A percentile compares a stretch with the other conserved stretches of the same genome.
Evolutionary conservation across 441 rosid genomes (phyloP).

Genomic region (Raphanus hybrid): DNA sequence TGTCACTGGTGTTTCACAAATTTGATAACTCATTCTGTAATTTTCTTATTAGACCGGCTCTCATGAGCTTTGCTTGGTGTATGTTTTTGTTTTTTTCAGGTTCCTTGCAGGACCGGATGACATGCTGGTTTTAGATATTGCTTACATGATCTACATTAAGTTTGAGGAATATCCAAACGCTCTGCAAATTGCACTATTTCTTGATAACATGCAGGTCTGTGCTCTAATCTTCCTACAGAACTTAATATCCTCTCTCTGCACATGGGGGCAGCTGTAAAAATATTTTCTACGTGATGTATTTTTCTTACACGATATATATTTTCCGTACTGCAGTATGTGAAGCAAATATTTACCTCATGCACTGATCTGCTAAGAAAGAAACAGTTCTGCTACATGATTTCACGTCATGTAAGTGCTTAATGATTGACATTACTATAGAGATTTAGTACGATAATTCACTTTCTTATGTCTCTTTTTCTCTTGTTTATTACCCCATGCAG

Average conservation of each 20-base stretch:
- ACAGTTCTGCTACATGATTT: slow-evolving; percentile 90
- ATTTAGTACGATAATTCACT: slow-evolving; percentile 1
- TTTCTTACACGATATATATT: slow-evolving; percentile 36
- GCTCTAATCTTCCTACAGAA: slow-evolving; percentile 24
- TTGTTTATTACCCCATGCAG: slow-evolving; percentile 47
- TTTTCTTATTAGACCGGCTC: slow-evolving; percentile 5
- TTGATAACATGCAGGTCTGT: slow-evolving; percentile 85
- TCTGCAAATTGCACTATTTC: slow-evolving; percentile 85
- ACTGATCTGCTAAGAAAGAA: slow-evolving; percentile 65
- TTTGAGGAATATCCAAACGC: slow-evolving; percentile 82
- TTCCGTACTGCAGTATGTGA: slow-evolving; percentile 70
- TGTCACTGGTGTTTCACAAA: slow-evolving; percentile 4
- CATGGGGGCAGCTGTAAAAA: slow-evolving; percentile 16
- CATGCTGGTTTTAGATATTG: slow-evolving; percentile 73
- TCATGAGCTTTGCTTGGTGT: slow-evolving; percentile 26
- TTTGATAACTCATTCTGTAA: slow-evolving; percentile 7
- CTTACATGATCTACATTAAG: slow-evolving; percentile 83
- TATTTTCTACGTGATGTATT: neutral
- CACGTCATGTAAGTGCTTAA: slow-evolving; percentile 77
- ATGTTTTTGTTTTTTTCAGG: slow-evolving; percentile 52
- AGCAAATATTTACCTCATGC: slow-evolving; percentile 80
- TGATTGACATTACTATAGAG: slow-evolving; percentile 5
- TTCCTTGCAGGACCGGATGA: slow-evolving; percentile 98
- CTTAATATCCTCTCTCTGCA: slow-evolving; percentile 26
- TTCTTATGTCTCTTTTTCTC: neutral